These are phyloP conservation scores for Fusarium newnesense DNA, from an alignment of 2,329 filamentous ascomycete genomes.

Conservation along the genomic window DNA sequence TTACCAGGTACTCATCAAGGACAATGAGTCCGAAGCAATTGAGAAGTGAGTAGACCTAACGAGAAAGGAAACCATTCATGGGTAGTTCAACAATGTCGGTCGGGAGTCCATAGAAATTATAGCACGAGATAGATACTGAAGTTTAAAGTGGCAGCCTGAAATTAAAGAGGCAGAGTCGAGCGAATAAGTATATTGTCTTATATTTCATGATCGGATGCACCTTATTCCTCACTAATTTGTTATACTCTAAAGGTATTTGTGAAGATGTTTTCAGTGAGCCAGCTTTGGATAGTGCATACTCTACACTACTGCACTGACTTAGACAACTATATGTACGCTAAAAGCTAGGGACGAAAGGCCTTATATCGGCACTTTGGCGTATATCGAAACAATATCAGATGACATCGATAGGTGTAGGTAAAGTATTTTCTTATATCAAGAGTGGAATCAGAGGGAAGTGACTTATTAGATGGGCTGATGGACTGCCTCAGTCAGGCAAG, in stretches of 20 bases:
- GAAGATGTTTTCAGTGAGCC: not conserved
- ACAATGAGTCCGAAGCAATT: not conserved
- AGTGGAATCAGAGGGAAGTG: not conserved
- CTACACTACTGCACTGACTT: not conserved
- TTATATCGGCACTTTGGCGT: not conserved
- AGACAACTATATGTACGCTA: not conserved
- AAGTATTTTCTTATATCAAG: not conserved
- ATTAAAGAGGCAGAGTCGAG: not conserved
- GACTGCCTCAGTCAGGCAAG: not conserved
- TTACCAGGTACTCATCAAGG: not conserved
- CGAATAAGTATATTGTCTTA: not conserved
- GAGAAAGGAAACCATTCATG: not conserved
- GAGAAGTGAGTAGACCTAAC: not conserved
- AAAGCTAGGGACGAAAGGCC: not conserved
- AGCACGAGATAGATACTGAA: not conserved
- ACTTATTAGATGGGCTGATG: not conserved
- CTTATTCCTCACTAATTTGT: not conserved
- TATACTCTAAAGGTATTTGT: not conserved
- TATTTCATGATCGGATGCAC: not conserved
- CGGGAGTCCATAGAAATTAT: not conserved
- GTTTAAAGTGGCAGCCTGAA: not conserved
- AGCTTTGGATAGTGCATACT: no score
- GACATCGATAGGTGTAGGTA: no score
- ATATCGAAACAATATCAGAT: not conserved
- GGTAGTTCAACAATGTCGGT: not conserved